These are phyloP conservation scores for Catunica adiposa DNA, from an alignment of 2,329 filamentous ascomycete species.

Conservation along the genomic window DNA sequence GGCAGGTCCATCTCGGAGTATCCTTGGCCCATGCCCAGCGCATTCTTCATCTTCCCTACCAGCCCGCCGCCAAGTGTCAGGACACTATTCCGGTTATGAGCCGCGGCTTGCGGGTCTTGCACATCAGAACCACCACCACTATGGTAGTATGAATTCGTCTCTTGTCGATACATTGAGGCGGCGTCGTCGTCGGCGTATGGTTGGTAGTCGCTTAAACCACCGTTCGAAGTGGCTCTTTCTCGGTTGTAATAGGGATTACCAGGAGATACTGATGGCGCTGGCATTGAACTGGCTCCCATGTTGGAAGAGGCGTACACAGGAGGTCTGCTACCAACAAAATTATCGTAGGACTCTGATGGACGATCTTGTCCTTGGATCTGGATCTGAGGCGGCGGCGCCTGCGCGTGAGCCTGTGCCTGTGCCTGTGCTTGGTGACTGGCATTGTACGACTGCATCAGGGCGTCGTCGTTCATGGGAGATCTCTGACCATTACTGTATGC, in stretches of 20 bases:
- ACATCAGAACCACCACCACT: constrained; percentile 33
- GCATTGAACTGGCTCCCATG: constrained; percentile 4
- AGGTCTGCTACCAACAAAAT: constrained; percentile 62
- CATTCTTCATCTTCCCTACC: constrained; percentile 74
- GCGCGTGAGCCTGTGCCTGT: constrained; percentile 2
- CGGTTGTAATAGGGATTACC: constrained; percentile 31
- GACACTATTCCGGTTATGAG: constrained; percentile 74
- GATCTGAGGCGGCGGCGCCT: constrained; percentile 11
- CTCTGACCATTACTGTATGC: constrained; percentile 60
- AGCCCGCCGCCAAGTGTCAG: constrained; percentile 73
- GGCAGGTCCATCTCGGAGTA: constrained; percentile 99
- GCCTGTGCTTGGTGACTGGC: constrained; percentile 24
- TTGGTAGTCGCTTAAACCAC: constrained; percentile 73
- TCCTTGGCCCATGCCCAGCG: constrained; percentile 68
- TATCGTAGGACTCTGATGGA: constrained; percentile 84
- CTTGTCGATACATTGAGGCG: constrained; percentile 39
- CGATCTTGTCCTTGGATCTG: constrained; percentile 29
- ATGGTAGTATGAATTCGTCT: constrained; percentile 71
- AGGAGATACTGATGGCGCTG: constrained; percentile 8
- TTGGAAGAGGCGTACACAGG: constrained; percentile 28
- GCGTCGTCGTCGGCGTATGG: constrained; percentile 79
- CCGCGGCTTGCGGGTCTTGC: constrained; percentile 28
- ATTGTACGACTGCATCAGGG: constrained; percentile 53
- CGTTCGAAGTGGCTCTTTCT: constrained; percentile 52
- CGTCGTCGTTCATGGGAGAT: constrained; percentile 65